Evolutionary conservation across 306 rosid species (phyloP).

Genomic region (Delonix regia): DNA sequence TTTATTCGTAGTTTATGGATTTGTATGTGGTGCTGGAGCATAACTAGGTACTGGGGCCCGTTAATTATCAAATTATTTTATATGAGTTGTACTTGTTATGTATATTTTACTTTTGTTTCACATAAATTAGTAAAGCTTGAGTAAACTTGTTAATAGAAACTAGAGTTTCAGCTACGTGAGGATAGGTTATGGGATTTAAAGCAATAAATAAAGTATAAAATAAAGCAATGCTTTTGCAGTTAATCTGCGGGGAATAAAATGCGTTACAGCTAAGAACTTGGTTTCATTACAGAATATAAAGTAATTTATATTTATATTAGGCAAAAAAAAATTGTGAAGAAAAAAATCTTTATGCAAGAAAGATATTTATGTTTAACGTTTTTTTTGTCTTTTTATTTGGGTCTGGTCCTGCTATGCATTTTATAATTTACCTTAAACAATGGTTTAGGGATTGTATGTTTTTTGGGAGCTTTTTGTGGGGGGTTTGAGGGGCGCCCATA

Average conservation of each 20-base stretch:
- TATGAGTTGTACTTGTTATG: not conserved
- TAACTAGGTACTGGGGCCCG: not conserved
- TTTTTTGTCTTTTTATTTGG: too few relatives aligned
- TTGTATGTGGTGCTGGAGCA: slow-evolving; percentile 13
- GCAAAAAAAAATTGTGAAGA: too few relatives aligned
- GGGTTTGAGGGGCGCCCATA: too few relatives aligned
- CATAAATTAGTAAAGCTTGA: not conserved
- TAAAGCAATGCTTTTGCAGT: not conserved
- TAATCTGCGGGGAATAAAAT: not conserved
- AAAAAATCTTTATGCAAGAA: too few relatives aligned
- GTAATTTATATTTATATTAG: too few relatives aligned
- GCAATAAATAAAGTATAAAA: not conserved
- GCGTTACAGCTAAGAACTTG: not conserved
- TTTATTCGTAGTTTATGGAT: slow-evolving; percentile 38
- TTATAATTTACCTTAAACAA: too few relatives aligned
- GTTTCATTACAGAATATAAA: not conserved
- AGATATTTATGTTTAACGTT: too few relatives aligned
- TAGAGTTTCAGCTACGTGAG: not conserved
- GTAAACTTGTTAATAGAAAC: not conserved
- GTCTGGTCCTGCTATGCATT: too few relatives aligned
- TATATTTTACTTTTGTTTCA: not conserved
- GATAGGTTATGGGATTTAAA: not conserved
- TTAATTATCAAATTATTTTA: slow-evolving; percentile 7
- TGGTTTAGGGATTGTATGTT: too few relatives aligned
- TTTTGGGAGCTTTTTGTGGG: too few relatives aligned